Evolutionary conservation across 1,139 yeast species (phyloP).

Genomic region (Kluyveromyces sp.): DNA sequence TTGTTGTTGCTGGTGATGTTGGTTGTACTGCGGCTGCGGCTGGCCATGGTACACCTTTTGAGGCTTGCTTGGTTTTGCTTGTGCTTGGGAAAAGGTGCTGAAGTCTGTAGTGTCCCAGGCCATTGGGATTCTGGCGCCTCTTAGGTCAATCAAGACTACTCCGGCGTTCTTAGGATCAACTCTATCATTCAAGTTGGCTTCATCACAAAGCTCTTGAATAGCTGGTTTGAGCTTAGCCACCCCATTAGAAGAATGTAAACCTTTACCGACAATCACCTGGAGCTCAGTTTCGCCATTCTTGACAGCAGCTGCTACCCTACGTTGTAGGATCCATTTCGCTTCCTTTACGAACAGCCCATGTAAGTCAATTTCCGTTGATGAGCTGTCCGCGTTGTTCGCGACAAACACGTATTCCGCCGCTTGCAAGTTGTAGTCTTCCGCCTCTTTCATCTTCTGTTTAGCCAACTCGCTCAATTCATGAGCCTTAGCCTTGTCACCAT

Average conservation of each 20-base stretch:
- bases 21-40: conserved; percentile 27
- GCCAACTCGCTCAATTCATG: conserved; percentile 66
- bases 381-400: conserved; percentile 82
- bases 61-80: conserved; percentile 20
- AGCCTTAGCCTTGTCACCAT: conserved; percentile 69
- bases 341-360: conserved; percentile 90
- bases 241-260: conserved; percentile 73
- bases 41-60: conserved; percentile 21
- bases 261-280: conserved; percentile 88
- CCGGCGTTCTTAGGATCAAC: conserved; percentile 72
- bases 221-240: conserved; percentile 89
- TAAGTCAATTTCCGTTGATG: conserved; percentile 78
- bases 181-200: conserved; percentile 52
- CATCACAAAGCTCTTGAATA: conserved; percentile 65
- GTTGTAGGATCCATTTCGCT: conserved; percentile 70
- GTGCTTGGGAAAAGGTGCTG: conserved; percentile 9
- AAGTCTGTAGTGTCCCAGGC: conserved; percentile 38
- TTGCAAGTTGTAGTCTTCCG: conserved; percentile 62
- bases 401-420: conserved; percentile 91
- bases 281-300: conserved; percentile 51
- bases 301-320: conserved; percentile 62
- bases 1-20: conserved; percentile 34
- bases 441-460: conserved; percentile 50
- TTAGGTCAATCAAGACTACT: conserved; percentile 64
- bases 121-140: conserved; percentile 43